Percentiles rank a stretch among this genome's conserved stretches.
These are phyloP conservation scores for Mycena rebaudengoi DNA, from an alignment of 768 basidiomycete genomes.

Conservation along the genomic window DNA sequence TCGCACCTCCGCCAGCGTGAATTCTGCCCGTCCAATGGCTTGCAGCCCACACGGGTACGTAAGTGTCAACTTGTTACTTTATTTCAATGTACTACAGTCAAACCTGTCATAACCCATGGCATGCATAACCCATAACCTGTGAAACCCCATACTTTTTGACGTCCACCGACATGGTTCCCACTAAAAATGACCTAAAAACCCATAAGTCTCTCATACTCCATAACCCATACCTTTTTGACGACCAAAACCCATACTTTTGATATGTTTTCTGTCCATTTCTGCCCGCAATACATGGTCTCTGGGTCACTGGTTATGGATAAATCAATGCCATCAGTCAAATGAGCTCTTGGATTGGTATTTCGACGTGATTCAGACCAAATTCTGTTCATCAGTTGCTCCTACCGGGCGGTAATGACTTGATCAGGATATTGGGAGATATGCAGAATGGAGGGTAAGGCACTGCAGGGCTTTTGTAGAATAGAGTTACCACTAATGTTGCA, in stretches of 20 bases:
- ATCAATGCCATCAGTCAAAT: slow-evolving; percentile 1
- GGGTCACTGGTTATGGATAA: background rate
- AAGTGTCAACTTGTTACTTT: too few relatives aligned
- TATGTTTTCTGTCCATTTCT: background rate
- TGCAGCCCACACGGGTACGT: too few relatives aligned
- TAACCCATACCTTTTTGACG: slow-evolving; percentile 23
- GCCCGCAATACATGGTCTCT: background rate
- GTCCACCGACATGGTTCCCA: background rate
- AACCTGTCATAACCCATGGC: background rate
- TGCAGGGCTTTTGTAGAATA: background rate
- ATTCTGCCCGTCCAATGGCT: too few relatives aligned
- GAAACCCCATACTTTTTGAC: background rate
- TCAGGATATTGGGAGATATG: background rate
- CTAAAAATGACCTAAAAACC: slow-evolving; percentile 16
- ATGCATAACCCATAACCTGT: background rate
- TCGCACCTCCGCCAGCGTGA: too few relatives aligned
- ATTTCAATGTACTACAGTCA: background rate
- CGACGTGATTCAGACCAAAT: background rate
- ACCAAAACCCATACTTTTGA: slow-evolving; percentile 10
- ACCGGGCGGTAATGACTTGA: background rate
- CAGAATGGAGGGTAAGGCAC: background rate
- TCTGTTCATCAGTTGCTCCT: background rate
- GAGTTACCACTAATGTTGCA: background rate
- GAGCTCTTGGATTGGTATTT: background rate
- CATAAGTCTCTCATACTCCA: slow-evolving; percentile 26